phyloP scores from a whole-genome alignment of 345 rosid genomes.

The Hibiscus mutabilis region DNA sequence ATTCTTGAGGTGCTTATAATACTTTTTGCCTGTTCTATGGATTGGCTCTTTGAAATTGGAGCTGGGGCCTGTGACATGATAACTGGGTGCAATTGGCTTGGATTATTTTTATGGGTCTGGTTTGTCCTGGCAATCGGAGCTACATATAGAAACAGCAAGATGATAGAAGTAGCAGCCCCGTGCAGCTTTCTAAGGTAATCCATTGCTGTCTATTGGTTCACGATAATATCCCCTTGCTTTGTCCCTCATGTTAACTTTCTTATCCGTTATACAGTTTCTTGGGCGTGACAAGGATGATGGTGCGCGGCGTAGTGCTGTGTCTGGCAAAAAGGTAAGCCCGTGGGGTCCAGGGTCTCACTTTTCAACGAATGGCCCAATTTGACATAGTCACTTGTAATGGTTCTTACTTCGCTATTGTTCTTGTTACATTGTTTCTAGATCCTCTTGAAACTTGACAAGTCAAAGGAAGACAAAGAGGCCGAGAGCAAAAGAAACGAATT shows the following conservation, averaged over 20 bases:
- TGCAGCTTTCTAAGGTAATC: constrained; percentile 85
- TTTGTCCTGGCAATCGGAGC: constrained; percentile 76
- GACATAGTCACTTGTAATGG: background rate
- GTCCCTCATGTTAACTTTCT: background rate
- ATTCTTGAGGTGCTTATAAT: constrained; percentile 53
- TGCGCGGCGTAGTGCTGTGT: constrained; percentile 89
- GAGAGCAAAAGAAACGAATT: constrained; percentile 83
- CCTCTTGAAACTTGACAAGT: constrained; percentile 78
- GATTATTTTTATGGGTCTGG: constrained; percentile 44
- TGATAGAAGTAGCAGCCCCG: constrained; percentile 72
- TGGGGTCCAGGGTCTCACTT: background rate
- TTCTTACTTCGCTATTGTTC: background rate
- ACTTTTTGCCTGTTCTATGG: constrained; percentile 58
- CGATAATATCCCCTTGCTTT: background rate
- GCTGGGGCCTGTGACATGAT: constrained; percentile 86
- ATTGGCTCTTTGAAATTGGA: constrained; percentile 93
- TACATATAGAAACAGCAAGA: constrained; percentile 64
- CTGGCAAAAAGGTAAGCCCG: constrained; percentile 77
- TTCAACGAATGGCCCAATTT: background rate
- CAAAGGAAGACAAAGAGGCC: constrained; percentile 92
- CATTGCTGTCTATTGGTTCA: constrained; percentile 3
- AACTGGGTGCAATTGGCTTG: constrained; percentile 54
- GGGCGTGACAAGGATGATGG: constrained; percentile 72
- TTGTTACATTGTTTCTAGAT: constrained; percentile 38
- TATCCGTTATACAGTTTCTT: constrained; percentile 46